Conservation (phyloP, 2,329 filamentous ascomycete genomes). For the Cercospora janseana region DNA sequence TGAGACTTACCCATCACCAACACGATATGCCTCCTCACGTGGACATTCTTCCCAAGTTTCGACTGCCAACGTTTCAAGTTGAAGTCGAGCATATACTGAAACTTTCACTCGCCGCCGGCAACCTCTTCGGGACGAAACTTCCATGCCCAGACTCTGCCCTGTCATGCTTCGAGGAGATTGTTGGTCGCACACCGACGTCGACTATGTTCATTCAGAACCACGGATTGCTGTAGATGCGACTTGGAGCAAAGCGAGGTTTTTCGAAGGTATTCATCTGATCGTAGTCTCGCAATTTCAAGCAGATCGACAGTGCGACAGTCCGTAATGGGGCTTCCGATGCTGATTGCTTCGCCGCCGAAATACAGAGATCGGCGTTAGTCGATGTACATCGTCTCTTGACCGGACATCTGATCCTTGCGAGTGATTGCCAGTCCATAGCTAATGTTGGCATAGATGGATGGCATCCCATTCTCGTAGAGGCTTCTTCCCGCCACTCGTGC, state of each 20-base stretch:
- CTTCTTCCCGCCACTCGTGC: slow-evolving; percentile 16
- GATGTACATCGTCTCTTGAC: slow-evolving; percentile 46
- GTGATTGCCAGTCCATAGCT: slow-evolving; percentile 43
- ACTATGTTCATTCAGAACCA: slow-evolving; percentile 51
- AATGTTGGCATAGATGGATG: slow-evolving; percentile 32
- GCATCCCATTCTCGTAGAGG: slow-evolving; percentile 43
- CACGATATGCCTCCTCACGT: slow-evolving; percentile 43
- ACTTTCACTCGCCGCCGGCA: slow-evolving; percentile 45
- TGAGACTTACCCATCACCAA: slow-evolving; percentile 49
- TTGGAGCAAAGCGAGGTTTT: slow-evolving; percentile 41
- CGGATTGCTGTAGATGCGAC: slow-evolving; percentile 50
- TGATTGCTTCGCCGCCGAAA: slow-evolving; percentile 7
- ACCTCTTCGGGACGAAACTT: slow-evolving; percentile 50
- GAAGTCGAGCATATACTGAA: slow-evolving; percentile 43
- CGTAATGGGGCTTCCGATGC: slow-evolving; percentile 33
- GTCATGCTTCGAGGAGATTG: slow-evolving; percentile 44
- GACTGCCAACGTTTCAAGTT: slow-evolving; percentile 34
- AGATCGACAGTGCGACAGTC: slow-evolving; percentile 40
- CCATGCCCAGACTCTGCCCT: slow-evolving; percentile 48
- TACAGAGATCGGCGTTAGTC: slow-evolving; percentile 37
- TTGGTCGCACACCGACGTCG: not conserved
- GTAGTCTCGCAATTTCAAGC: slow-evolving; percentile 38
- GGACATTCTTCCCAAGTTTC: slow-evolving; percentile 39
- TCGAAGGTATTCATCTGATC: slow-evolving; percentile 19
- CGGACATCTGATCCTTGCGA: slow-evolving; percentile 39